phyloP scores from a whole-genome alignment of 495 filamentous ascomycete genomes.

The Aspergillus conjunctus region DNA sequence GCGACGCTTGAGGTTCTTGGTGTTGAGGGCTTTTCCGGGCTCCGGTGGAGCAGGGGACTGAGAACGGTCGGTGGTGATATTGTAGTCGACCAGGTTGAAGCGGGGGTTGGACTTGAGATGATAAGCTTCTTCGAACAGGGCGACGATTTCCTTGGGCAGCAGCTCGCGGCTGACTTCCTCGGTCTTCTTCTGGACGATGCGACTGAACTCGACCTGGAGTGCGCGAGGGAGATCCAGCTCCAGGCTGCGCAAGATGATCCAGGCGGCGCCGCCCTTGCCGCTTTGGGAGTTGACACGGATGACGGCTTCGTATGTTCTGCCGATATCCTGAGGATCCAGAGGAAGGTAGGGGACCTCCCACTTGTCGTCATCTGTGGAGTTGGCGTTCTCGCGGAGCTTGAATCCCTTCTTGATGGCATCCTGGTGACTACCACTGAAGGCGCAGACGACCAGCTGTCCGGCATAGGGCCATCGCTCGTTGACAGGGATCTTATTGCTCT shows the following conservation, averaged over 20 bases:
- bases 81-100: conserved; percentile 90
- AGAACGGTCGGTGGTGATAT: conserved; percentile 83
- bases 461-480: conserved; percentile 88
- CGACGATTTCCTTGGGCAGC: conserved; percentile 75
- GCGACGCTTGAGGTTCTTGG: conserved; percentile 73
- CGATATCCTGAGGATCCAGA: conserved; percentile 90
- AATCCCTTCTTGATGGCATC: conserved; percentile 99
- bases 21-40: conserved; percentile 69
- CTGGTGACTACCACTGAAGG: conserved; percentile 91
- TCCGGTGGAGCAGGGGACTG: conserved; percentile 70
- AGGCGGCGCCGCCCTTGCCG: conserved; percentile 93
- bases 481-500: conserved; percentile 92
- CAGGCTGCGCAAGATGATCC: conserved; percentile 85
- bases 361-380: conserved; percentile 59
- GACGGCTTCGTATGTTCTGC: conserved; percentile 93
- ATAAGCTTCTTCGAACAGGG: conserved; percentile 86
- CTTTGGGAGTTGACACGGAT: conserved; percentile 97
- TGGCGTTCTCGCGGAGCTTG: conserved; percentile 62
- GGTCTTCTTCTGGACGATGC: conserved; percentile 77
- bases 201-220: conserved; percentile 88
- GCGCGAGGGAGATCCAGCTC: conserved; percentile 92
- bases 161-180: conserved; percentile 80
- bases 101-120: conserved; percentile 77
- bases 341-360: conserved; percentile 89
- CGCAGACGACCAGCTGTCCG: conserved; percentile 83